phyloP scores from a whole-genome alignment of 129 eudicot genomes.

The Logfia minima region DNA sequence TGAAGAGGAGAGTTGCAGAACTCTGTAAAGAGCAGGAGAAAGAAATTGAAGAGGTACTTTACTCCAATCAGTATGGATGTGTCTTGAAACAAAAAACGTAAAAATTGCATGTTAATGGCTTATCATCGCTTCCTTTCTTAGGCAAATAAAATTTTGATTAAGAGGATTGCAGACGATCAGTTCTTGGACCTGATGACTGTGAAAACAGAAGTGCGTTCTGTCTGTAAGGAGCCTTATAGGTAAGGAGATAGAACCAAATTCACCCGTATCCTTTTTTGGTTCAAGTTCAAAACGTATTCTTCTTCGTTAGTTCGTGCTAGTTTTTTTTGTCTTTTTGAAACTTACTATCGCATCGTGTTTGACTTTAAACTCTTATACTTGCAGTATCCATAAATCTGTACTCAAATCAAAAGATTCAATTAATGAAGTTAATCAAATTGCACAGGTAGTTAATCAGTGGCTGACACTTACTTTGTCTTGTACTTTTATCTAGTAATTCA shows the following conservation, averaged over 20 bases:
- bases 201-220: slow-evolving; percentile 40
- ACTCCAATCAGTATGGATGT: slow-evolving; percentile 17
- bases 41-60: slow-evolving; percentile 76
- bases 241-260: slow-evolving; percentile 22
- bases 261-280: not conserved
- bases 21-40: slow-evolving; percentile 85
- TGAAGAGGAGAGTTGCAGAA: slow-evolving; percentile 81
- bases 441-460: slow-evolving; percentile 59
- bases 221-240: slow-evolving; percentile 63
- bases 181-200: slow-evolving; percentile 43
- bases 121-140: slow-evolving; percentile 25
- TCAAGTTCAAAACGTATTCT: not conserved
- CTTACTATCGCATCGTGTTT: slow-evolving; percentile 4
- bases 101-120: slow-evolving; percentile 7
- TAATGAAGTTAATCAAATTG: slow-evolving; percentile 67
- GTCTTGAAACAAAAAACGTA: not conserved
- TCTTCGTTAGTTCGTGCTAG: not conserved
- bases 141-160: slow-evolving; percentile 47
- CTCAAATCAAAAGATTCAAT: slow-evolving; percentile 53
- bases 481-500: slow-evolving; percentile 25
- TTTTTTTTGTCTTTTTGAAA: slow-evolving; percentile 6
- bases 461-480: slow-evolving; percentile 14
- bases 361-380: slow-evolving; percentile 29
- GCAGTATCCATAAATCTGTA: slow-evolving; percentile 45
- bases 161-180: slow-evolving; percentile 42